phyloP scores from a whole-genome alignment of 1,139 yeast species.

The Yamadazyma conglobata region DNA sequence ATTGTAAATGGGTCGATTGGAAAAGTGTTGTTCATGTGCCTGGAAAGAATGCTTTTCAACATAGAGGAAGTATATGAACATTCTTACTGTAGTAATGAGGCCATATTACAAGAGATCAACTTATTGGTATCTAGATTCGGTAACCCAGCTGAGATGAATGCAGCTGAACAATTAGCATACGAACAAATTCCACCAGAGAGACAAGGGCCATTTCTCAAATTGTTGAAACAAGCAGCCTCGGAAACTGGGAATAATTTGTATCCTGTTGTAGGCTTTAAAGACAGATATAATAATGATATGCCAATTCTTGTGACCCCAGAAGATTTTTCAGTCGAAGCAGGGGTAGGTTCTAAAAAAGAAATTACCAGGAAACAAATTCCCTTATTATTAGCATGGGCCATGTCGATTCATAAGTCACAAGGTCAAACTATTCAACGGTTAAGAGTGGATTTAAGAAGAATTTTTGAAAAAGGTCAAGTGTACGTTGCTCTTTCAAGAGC shows the following conservation, averaged over 20 bases:
- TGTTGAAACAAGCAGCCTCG: conserved; percentile 30
- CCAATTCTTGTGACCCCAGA: conserved; percentile 60
- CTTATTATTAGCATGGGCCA: conserved; percentile 77
- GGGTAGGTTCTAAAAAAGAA: conserved; percentile 14
- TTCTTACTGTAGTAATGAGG: conserved; percentile 18
- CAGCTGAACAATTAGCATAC: conserved; percentile 41
- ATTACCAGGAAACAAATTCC: conserved; percentile 63
- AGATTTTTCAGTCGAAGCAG: conserved; percentile 52
- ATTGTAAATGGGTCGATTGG: conserved; percentile 61
- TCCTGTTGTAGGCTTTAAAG: conserved; percentile 59
- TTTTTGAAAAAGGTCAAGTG: conserved; percentile 84
- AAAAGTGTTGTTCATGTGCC: conserved; percentile 61
- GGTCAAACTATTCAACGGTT: conserved; percentile 84
- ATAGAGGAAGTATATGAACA: conserved; percentile 27
- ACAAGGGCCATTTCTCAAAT: conserved; percentile 22
- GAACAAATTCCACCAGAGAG: conserved; percentile 28
- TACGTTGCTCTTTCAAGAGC: conserved; percentile 93
- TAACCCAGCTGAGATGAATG: conserved; percentile 15
- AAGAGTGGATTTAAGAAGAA: conserved; percentile 65
- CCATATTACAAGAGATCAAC: conserved; percentile 21
- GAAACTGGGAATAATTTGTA: conserved; percentile 29
- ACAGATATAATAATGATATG: conserved; percentile 27
- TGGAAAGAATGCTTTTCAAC: conserved; percentile 25
- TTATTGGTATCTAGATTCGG: conserved; percentile 28
- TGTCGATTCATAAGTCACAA: conserved; percentile 88